Conservation (phyloP, 1,284 basidiomycete species). For the Pseudozyma tsukubaensis region DNA sequence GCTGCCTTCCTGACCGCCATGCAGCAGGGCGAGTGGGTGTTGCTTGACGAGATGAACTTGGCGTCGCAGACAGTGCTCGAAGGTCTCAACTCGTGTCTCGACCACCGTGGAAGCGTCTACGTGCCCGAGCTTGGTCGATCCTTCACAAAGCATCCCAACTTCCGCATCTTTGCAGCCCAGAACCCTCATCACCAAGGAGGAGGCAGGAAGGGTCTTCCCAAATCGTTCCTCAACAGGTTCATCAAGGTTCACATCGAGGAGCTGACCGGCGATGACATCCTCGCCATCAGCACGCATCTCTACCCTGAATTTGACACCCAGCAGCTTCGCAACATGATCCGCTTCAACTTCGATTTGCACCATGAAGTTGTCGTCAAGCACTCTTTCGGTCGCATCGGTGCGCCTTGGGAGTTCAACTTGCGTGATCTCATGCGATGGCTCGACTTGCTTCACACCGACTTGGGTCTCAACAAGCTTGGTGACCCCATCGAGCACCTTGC, state of each 20-base stretch:
- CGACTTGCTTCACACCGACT: constrained; percentile 70
- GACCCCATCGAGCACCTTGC: constrained; percentile 62
- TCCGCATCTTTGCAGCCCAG: constrained; percentile 97
- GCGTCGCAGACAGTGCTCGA: constrained; percentile 92
- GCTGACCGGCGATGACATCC: constrained; percentile 81
- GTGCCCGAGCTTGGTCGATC: constrained; percentile 93
- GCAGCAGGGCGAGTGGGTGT: constrained; percentile 82
- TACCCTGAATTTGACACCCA: constrained; percentile 74
- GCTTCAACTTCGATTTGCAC: constrained; percentile 80
- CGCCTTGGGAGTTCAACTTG: constrained; percentile 99
- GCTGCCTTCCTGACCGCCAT: constrained; percentile 94
- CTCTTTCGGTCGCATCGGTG: constrained; percentile 83
- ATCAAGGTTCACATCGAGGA: constrained; percentile 96
- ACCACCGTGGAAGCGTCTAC: constrained; percentile 94
- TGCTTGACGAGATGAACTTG: constrained; percentile 98
- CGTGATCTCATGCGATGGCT: constrained; percentile 94
- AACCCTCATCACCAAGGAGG: constrained; percentile 97
- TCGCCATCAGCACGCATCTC: constrained; percentile 81
- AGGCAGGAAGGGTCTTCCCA: constrained; percentile 95
- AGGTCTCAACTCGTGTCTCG: constrained; percentile 94
- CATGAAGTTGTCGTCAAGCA: constrained; percentile 78
- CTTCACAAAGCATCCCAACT: constrained; percentile 87
- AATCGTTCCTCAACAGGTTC: constrained; percentile 97
- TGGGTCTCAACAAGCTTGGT: constrained; percentile 74
- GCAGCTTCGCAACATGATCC: constrained; percentile 81